These are phyloP conservation scores for Suillus ampliporus DNA, from an alignment of 768 basidiomycete genomes.

Conservation along the genomic window DNA sequence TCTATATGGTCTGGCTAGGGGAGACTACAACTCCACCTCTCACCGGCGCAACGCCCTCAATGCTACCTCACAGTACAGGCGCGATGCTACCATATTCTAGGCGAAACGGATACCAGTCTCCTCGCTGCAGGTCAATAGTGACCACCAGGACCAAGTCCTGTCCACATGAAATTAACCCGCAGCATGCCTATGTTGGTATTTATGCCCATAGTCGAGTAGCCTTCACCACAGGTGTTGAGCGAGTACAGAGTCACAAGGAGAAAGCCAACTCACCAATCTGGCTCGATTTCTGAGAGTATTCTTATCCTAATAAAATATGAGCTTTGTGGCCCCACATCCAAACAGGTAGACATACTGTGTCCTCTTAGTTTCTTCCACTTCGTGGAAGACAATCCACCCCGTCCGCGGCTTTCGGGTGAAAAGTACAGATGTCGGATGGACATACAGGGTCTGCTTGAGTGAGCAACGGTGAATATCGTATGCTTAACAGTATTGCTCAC, in stretches of 20 bases:
- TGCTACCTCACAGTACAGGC: not conserved
- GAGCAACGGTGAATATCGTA: constrained; percentile 2
- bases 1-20: no score
- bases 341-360: constrained; percentile 64
- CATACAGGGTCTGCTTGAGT: constrained; percentile 69
- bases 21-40: not conserved
- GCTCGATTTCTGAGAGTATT: constrained; percentile 91
- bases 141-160: not conserved
- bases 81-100: not conserved
- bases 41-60: not conserved
- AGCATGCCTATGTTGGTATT: constrained; percentile 42
- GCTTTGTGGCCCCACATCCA: constrained; percentile 14
- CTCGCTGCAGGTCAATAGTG: not conserved
- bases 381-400: constrained; percentile 95
- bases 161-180: not conserved
- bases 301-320: constrained; percentile 65
- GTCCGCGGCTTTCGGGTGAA: constrained; percentile 91
- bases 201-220: constrained; percentile 58
- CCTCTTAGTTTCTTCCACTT: constrained; percentile 96
- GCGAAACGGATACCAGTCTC: not conserved
- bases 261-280: constrained; percentile 73
- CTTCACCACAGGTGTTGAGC: constrained; percentile 28
- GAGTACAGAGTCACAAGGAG: constrained; percentile 5
- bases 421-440: constrained; percentile 92
- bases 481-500: constrained; percentile 46